Conservation (phyloP, 169 alveolate genomes). For the Eimeria sp. region DNA sequence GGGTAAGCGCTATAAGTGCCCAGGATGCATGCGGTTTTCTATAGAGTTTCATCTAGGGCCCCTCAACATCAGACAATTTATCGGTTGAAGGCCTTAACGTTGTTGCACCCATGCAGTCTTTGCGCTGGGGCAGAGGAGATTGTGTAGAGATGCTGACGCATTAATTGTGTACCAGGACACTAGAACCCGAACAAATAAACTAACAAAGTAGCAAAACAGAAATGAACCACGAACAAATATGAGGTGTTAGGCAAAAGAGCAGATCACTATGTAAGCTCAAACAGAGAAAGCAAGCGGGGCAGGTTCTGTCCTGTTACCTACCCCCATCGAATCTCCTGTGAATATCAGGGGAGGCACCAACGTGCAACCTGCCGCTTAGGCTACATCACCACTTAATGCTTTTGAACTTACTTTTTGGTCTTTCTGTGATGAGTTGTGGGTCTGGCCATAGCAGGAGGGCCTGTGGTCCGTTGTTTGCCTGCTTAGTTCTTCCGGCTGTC, state of each 20-base stretch:
- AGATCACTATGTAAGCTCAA: background rate
- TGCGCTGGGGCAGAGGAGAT: background rate
- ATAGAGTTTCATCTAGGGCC: background rate
- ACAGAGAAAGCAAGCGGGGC: background rate
- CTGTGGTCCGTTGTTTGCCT: background rate
- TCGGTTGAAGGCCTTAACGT: background rate
- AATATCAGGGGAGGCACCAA: background rate
- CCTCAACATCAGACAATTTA: constrained; percentile 37
- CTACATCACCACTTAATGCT: background rate
- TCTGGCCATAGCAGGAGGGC: background rate
- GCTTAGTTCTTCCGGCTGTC: background rate
- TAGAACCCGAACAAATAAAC: background rate
- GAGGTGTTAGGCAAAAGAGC: background rate
- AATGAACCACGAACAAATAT: background rate
- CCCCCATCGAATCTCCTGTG: background rate
- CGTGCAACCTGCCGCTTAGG: background rate
- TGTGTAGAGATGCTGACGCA: background rate
- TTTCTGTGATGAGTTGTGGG: background rate
- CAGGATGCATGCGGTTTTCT: background rate
- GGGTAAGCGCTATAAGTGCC: background rate
- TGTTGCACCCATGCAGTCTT: background rate
- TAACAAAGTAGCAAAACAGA: background rate
- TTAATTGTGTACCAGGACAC: background rate
- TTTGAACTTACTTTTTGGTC: background rate
- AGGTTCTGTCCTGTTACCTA: background rate